Conservation (phyloP, 768 basidiomycete species). For the Chalciporus pseudorubinellus region DNA sequence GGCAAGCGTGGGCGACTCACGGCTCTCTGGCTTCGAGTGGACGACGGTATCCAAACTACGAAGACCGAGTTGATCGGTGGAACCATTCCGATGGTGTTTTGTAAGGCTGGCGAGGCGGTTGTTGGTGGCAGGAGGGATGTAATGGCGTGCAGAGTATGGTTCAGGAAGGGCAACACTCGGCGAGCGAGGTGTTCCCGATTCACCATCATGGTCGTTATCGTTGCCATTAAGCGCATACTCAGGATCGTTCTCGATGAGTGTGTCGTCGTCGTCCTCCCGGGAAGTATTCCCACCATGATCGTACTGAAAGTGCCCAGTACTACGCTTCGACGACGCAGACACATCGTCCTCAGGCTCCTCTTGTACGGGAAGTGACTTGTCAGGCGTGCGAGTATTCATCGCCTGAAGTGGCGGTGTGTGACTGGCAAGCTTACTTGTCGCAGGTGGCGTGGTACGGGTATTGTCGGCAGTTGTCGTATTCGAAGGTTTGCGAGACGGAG, state of each 20-base stretch:
- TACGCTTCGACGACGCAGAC: slow-evolving; percentile 33
- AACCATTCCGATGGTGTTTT: slow-evolving; percentile 52
- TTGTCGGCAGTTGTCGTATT: slow-evolving; percentile 18
- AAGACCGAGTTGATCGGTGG: slow-evolving; percentile 62
- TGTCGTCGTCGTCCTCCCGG: slow-evolving; percentile 47
- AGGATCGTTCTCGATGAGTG: slow-evolving; percentile 42
- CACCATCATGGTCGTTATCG: slow-evolving; percentile 42
- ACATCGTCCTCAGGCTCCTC: slow-evolving; percentile 73
- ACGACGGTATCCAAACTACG: slow-evolving; percentile 56
- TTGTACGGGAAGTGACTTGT: slow-evolving; percentile 73
- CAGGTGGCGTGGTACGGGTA: slow-evolving; percentile 35
- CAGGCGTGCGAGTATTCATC: slow-evolving; percentile 56
- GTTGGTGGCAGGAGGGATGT: slow-evolving; percentile 30
- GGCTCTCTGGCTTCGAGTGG: slow-evolving; percentile 44
- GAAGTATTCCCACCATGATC: slow-evolving; percentile 35
- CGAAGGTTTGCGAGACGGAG: slow-evolving; percentile 26
- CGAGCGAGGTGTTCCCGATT: slow-evolving; percentile 66
- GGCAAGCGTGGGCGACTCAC: slow-evolving; percentile 23
- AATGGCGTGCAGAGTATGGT: slow-evolving; percentile 31
- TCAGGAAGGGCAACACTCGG: slow-evolving; percentile 62
- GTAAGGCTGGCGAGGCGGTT: slow-evolving; percentile 38
- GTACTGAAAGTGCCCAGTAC: slow-evolving; percentile 39
- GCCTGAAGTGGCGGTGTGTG: slow-evolving; percentile 58
- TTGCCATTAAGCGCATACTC: slow-evolving; percentile 33
- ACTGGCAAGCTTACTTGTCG: slow-evolving; percentile 38